Percentiles rank a stretch among this genome's conserved stretches.
These are phyloP conservation scores for Pholiota molesta DNA, from an alignment of 768 basidiomycete species.

Conservation along the genomic window DNA sequence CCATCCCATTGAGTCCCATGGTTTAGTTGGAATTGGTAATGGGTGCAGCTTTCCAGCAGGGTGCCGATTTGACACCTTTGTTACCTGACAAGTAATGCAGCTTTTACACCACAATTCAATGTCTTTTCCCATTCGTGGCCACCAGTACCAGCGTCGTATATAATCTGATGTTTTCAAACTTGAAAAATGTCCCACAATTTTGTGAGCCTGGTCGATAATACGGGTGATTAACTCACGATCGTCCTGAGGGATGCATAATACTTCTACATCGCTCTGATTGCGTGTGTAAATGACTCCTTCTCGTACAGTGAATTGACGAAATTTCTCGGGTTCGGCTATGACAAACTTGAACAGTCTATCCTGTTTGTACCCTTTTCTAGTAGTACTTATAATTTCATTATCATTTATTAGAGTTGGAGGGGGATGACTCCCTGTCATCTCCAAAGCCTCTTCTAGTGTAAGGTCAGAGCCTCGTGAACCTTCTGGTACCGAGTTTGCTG, in stretches of 20 bases:
- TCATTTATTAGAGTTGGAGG: no score
- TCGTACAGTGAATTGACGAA: constrained; percentile 1
- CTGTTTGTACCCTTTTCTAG: constrained; percentile 7
- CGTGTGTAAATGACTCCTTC: constrained; percentile 11
- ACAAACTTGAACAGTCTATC: constrained; percentile 15
- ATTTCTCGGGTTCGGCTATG: constrained; percentile 1
- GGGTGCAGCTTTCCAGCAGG: constrained; percentile 32
- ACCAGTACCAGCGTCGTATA: constrained; percentile 38
- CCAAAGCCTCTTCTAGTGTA: background rate
- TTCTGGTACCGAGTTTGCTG: background rate
- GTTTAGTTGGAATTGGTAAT: constrained; percentile 30
- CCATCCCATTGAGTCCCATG: constrained; percentile 43
- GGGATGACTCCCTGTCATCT: background rate
- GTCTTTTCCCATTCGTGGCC: constrained; percentile 24
- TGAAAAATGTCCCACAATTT: constrained; percentile 35
- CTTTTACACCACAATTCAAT: constrained; percentile 24
- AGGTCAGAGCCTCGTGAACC: background rate
- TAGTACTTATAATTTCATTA: background rate
- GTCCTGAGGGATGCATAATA: constrained; percentile 24
- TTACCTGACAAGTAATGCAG: constrained; percentile 25
- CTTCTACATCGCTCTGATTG: constrained; percentile 7
- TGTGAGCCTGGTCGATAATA: constrained; percentile 29
- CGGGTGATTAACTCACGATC: constrained; percentile 11
- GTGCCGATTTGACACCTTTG: constrained; percentile 20
- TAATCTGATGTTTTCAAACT: constrained; percentile 29